A percentile compares a stretch with the other conserved stretches of the same genome.
Conservation (phyloP, 179 eudicot genomes). For the Spergularia azorica region DNA sequence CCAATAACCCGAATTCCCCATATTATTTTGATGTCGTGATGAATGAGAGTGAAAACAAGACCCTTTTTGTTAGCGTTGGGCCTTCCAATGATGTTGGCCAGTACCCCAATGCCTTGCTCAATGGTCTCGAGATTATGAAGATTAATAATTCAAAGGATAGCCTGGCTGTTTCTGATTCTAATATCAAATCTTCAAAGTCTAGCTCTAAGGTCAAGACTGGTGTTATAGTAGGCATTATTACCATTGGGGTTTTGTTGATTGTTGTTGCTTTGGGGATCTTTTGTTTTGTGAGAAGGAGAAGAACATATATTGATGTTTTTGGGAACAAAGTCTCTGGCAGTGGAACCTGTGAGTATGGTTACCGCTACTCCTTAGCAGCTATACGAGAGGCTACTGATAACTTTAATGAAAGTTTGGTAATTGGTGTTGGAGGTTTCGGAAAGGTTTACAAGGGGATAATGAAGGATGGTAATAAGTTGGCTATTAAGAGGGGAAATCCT, state of each 20-base stretch:
- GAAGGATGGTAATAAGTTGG: conserved; percentile 10
- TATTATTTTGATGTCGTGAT: conserved; percentile 14
- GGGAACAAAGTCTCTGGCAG: conserved; percentile 17
- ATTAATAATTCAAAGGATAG: conserved; percentile 16
- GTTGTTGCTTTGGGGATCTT: not conserved
- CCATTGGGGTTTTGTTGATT: conserved; percentile 2
- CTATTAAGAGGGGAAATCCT: conserved; percentile 18
- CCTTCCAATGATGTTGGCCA: not conserved
- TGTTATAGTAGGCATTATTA: not conserved
- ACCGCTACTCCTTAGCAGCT: conserved; percentile 6
- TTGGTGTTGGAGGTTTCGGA: conserved; percentile 21
- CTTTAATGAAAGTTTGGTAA: conserved; percentile 13
- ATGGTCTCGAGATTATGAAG: conserved; percentile 19
- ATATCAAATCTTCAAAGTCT: conserved; percentile 1
- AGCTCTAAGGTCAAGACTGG: conserved; percentile 16
- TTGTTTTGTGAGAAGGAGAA: conserved; percentile 9
- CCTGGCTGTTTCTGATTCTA: conserved; percentile 7
- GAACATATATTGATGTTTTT: conserved; percentile 10
- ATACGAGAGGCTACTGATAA: conserved; percentile 19
- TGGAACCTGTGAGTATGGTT: conserved; percentile 15
- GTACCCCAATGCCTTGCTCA: conserved; percentile 18
- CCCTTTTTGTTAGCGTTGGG: conserved; percentile 17
- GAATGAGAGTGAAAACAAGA: conserved; percentile 10
- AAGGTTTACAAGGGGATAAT: conserved; percentile 12
- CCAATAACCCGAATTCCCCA: conserved; percentile 9